These are phyloP conservation scores for Gryganskiella cystojenkinii DNA, from an alignment of 192 early-diverging fungal species.

Conservation along the genomic window DNA sequence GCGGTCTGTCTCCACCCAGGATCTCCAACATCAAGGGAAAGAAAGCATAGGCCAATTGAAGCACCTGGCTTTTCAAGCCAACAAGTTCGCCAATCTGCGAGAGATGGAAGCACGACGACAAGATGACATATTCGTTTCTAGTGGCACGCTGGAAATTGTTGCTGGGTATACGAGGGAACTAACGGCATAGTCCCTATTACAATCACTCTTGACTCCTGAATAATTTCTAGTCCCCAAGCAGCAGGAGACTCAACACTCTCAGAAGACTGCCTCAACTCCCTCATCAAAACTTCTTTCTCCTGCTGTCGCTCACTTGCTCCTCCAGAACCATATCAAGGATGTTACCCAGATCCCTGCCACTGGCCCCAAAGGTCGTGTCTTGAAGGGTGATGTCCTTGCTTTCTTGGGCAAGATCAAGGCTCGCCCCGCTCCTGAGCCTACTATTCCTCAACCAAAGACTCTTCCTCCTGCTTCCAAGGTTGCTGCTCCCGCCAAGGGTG, in stretches of 20 bases:
- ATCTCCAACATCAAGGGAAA: too few relatives aligned
- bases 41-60: too few relatives aligned
- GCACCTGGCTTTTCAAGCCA: too few relatives aligned
- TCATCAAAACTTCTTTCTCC: conserved; percentile 63
- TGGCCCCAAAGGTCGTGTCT: conserved; percentile 73
- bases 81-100: too few relatives aligned
- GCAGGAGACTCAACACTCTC: conserved; percentile 21
- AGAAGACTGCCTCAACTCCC: conserved; percentile 32
- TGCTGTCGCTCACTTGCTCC: conserved; percentile 60
- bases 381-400: conserved; percentile 81
- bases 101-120: too few relatives aligned
- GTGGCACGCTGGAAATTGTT: too few relatives aligned
- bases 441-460: conserved; percentile 54
- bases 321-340: conserved; percentile 64
- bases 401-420: conserved; percentile 69
- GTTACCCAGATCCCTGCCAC: conserved; percentile 61
- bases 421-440: conserved; percentile 59
- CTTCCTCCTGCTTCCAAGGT: conserved; percentile 34
- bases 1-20: too few relatives aligned
- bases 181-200: background rate
- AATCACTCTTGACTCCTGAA: too few relatives aligned
- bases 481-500: background rate
- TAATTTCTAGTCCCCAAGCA: conserved; percentile 56
- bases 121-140: too few relatives aligned
- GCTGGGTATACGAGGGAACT: too few relatives aligned